Percentiles rank a stretch among this genome's conserved stretches.
phyloP scores from a whole-genome alignment of 2,329 filamentous ascomycete species.

The Diaporthe sp. region DNA sequence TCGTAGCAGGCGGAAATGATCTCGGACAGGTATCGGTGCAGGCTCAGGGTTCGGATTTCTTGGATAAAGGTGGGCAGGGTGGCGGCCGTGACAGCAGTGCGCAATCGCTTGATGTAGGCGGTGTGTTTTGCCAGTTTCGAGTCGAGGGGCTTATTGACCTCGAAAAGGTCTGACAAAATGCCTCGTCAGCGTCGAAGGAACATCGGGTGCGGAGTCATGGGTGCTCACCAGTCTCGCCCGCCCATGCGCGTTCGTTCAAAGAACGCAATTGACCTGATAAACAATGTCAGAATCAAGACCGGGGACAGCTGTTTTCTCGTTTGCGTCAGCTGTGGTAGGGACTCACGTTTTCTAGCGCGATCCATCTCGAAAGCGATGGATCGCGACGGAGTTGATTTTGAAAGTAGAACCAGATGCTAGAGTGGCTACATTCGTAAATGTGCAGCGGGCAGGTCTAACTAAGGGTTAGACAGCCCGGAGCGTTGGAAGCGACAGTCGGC shows the following conservation, averaged over 20 bases:
- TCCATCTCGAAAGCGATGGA: conserved; percentile 64
- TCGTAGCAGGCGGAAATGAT: conserved; percentile 97
- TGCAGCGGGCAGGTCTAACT: conserved; percentile 47
- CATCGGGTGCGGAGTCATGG: conserved; percentile 22
- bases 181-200: conserved; percentile 28
- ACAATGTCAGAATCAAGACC: conserved; percentile 38
- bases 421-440: conserved; percentile 57
- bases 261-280: conserved; percentile 84
- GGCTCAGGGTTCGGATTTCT: conserved; percentile 88
- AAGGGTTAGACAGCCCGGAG: conserved; percentile 54
- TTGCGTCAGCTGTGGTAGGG: not conserved
- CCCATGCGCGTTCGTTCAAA: conserved; percentile 89
- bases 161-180: conserved; percentile 73
- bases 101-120: conserved; percentile 94
- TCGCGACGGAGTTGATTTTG: conserved; percentile 43
- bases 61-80: conserved; percentile 86
- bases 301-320: too few relatives aligned
- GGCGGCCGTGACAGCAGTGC: conserved; percentile 85
- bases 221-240: conserved; percentile 81
- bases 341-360: conserved; percentile 72
- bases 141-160: conserved; percentile 83
- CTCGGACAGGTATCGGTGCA: conserved; percentile 97
- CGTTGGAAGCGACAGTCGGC: conserved; percentile 53
- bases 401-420: conserved; percentile 40
- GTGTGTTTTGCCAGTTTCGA: conserved; percentile 98